phyloP scores from a whole-genome alignment of 768 basidiomycete species.

The Psilocybe cubensis region DNA sequence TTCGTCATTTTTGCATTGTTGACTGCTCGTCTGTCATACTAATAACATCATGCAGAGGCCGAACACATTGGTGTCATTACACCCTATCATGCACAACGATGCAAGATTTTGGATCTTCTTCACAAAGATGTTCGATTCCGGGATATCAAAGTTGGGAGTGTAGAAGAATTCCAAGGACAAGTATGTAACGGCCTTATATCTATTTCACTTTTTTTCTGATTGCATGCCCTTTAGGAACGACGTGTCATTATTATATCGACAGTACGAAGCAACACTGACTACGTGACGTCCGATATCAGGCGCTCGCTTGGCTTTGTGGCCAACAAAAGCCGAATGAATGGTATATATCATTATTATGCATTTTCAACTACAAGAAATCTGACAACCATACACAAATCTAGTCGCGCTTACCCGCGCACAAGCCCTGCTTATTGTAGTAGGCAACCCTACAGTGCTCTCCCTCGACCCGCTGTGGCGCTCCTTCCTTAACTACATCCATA shows the following conservation, averaged over 20 bases:
- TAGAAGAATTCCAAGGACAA: conserved; percentile 75
- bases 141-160: conserved; percentile 63
- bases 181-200: conserved; percentile 30
- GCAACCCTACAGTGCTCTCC: conserved; percentile 59
- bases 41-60: conserved; percentile 20
- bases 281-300: conserved; percentile 51
- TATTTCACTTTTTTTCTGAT: background rate
- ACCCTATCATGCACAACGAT: conserved; percentile 66
- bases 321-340: conserved; percentile 59
- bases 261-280: conserved; percentile 56
- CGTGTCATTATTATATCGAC: conserved; percentile 62
- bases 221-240: conserved; percentile 47
- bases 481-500: conserved; percentile 61
- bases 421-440: conserved; percentile 64
- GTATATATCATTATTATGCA: conserved; percentile 32
- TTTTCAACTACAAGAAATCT: background rate
- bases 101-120: conserved; percentile 49
- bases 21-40: background rate
- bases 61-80: conserved; percentile 69
- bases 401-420: conserved; percentile 72
- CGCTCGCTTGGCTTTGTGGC: conserved; percentile 63
- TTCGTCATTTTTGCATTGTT: conserved; percentile 24
- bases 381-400: conserved; percentile 24
- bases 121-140: conserved; percentile 30
- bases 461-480: conserved; percentile 62